Base-by-base conservation (phyloP, 306 rosid genomes). In the Medicago ruthenica region DNA sequence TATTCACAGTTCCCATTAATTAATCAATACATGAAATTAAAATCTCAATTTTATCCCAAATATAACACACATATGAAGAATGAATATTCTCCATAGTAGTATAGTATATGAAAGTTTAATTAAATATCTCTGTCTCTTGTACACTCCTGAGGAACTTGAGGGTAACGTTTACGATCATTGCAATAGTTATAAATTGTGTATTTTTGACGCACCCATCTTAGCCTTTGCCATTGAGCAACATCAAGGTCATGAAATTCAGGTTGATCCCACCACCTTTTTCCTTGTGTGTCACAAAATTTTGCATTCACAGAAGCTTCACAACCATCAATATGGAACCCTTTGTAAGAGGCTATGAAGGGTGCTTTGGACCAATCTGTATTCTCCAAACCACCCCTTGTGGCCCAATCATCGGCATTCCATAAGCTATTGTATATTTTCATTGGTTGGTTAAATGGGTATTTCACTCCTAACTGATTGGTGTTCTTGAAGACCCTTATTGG, bases 341-440 rank as follows among this genome's bases (percentile, higher is more conserved):
- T 89, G 93, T 93, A 93, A 3, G 85, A 8, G 13, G 98, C 97
- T 3, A 89, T 59, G 78, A 93, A 93, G 1, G 98, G 98, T 0
- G 98, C 98, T 82, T 91, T 93, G 9, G 91, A 85, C 98, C 97
- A 93, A 20, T 93, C 93, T 5, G 98, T 91, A 78, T 93, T 93
- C 85, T 93, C 98, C 21, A 90, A 78, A 9, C 97, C 98, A 39
- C 97, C 98, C 34, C 97, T 80, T 0, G 98, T 93, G 27, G 98
- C 98, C 98, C 98, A 93, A 27, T 93, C 98, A 71, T 93, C 98
- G 0, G 96, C 98, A 44, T 93, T 93, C 98, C 98, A 93, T 4
- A 93, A 74, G 73, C 98, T 93, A 10, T 96, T 89, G 89, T 91
- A 93, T 4, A 93, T 76, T 86, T 93, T 91, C 98, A 93, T 93